These are phyloP conservation scores for Neurospora sp. DNA, from an alignment of 495 filamentous ascomycete species.

Conservation along the genomic window DNA sequence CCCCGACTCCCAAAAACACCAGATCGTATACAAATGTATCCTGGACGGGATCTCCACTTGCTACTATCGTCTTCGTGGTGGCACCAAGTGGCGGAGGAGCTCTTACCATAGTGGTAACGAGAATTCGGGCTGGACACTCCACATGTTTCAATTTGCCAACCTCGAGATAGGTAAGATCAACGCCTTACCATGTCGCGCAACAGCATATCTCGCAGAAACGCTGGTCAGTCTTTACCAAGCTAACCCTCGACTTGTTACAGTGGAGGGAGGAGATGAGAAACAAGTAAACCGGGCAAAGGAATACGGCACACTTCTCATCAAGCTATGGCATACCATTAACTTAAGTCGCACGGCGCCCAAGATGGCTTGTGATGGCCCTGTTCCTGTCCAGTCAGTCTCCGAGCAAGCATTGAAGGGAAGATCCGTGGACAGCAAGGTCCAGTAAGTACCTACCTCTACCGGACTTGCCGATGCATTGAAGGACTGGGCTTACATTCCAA, in stretches of 20 bases:
- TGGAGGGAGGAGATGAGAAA: not conserved
- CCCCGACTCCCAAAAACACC: not conserved
- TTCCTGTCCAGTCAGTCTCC: not conserved
- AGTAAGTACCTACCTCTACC: not conserved
- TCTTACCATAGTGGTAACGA: not conserved
- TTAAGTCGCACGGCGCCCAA: too few species aligned
- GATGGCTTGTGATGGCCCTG: not conserved
- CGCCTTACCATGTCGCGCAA: not conserved
- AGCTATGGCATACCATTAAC: not conserved
- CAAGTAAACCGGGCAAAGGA: not conserved
- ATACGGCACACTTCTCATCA: not conserved
- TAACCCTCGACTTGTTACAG: not conserved
- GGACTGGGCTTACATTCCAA: not conserved
- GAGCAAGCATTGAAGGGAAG: constrained; percentile 9
- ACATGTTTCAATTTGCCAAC: not conserved
- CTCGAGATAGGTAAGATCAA: not conserved
- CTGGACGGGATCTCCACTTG: not conserved
- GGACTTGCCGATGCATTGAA: too few species aligned
- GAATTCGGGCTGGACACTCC: not conserved
- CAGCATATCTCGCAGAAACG: not conserved
- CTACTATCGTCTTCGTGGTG: not conserved
- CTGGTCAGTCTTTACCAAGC: not conserved
- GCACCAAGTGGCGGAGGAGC: fast-evolving
- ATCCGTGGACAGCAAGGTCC: not conserved
- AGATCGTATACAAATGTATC: not conserved